A percentile compares a stretch with the other conserved stretches of the same genome.
These are phyloP conservation scores for Exophiala phaeomuriformis DNA, from an alignment of 2,329 filamentous ascomycete genomes.

Conservation along the genomic window DNA sequence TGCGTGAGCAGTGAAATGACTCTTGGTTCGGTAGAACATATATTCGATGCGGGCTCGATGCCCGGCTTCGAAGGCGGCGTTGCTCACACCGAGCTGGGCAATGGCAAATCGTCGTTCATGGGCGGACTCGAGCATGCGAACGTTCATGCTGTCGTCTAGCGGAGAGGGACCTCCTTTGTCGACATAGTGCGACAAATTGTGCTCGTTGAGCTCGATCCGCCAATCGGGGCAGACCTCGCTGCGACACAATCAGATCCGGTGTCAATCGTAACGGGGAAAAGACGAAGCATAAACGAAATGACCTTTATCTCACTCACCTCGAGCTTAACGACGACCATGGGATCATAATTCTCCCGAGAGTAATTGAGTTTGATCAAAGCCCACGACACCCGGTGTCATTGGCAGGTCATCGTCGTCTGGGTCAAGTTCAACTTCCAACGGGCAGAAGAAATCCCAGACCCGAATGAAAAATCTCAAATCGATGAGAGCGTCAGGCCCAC, in stretches of 20 bases:
- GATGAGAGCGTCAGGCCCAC: too few species aligned
- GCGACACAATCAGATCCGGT: background rate
- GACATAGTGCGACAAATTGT: constrained; percentile 16
- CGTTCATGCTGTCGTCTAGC: constrained; percentile 12
- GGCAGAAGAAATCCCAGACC: too few species aligned
- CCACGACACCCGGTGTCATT: too few species aligned
- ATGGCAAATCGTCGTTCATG: constrained; percentile 24
- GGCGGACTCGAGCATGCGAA: constrained; percentile 20
- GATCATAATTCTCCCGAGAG: constrained; percentile 13
- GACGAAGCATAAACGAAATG: background rate
- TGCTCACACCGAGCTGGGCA: constrained; percentile 12
- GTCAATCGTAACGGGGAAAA: background rate
- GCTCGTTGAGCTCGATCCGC: constrained; percentile 16
- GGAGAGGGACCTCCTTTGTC: constrained; percentile 11
- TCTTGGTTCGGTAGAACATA: background rate
- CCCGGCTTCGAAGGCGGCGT: constrained; percentile 16
- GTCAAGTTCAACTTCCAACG: background rate
- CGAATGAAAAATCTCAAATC: too few species aligned
- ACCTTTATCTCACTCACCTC: constrained; percentile 1
- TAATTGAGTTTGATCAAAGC: background rate
- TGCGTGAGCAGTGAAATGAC: constrained; percentile 3
- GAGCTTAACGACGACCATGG: constrained; percentile 15
- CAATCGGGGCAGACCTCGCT: constrained; percentile 14
- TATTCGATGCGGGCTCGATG: constrained; percentile 8
- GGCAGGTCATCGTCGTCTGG: too few species aligned